Base-by-base conservation (phyloP, 805 yeast species). In the Wickerhamomyces strasburgensis region DNA sequence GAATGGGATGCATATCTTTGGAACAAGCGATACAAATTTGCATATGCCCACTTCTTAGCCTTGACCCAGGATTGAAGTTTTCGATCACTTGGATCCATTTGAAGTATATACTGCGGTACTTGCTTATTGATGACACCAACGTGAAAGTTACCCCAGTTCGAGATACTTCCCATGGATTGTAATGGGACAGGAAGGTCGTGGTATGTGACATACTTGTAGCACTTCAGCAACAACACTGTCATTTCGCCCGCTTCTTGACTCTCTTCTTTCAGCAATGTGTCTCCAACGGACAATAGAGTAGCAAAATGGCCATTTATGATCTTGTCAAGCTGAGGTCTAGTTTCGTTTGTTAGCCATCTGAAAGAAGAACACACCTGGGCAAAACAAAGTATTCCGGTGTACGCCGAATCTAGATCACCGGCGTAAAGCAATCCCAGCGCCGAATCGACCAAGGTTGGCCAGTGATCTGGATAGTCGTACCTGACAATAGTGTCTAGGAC, bases 31-130 rank as follows among this genome's bases (percentile, higher is more conserved):
- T 70, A 73, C 28, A 89, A 56, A 56, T 85, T 87, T 17, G 86
- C 87, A 52, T 78, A 79, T 1, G 94, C 76, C 97, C 98, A 90
- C 58, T 90, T 93, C 64, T 73, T 89, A 48, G 78, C 74, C 61
- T 78, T 90, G 54, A 67, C 80, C 82, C 82, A 84, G 33, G 77
- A 80, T 48, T 73, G 66, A 15, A 61, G 47, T 33, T 62, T 66
- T 34, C 76, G 66, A 28, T 76, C 80, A 16, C 73, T 71, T 6
- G 67, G 68, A 33, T 75, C 78, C n/a, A 72, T 49, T 14, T 68
- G 65, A 42, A 68, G 41, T 2, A 77, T 75, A 29, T 70, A 68
- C 1, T 54, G 43, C 2, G 95, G 93, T 15, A 79, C 62, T 7
- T 64, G 65, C 62, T 76, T 70, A 44, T 72, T 72, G 34, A 86